Percentiles rank a stretch among this genome's conserved stretches.
Conservation (phyloP, 495 filamentous ascomycete species). For the Tuber magnatum region DNA sequence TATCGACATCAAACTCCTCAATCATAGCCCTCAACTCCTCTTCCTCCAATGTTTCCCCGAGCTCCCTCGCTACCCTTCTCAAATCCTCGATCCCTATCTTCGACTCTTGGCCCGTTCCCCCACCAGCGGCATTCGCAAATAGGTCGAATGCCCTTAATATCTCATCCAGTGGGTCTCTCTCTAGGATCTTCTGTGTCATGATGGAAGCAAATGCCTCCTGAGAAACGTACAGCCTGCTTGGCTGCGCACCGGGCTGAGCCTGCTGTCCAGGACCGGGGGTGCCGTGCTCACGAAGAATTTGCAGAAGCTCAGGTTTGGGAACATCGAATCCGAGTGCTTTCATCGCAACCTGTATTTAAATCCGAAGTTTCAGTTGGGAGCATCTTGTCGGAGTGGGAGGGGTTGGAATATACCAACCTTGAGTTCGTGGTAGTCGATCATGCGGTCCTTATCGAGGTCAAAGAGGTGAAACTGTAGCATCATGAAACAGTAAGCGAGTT, state of each 20-base stretch:
- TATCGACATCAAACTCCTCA: constrained; percentile 95
- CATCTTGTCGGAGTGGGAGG: not conserved
- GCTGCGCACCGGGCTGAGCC: constrained; percentile 21
- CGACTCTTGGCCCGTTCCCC: constrained; percentile 27
- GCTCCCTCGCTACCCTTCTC: constrained; percentile 74
- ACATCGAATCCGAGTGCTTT: constrained; percentile 92
- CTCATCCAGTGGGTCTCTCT: constrained; percentile 82
- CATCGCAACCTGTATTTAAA: constrained; percentile 52
- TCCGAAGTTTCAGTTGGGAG: constrained; percentile 2
- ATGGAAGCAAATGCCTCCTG: constrained; percentile 68
- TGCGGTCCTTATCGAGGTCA: constrained; percentile 89
- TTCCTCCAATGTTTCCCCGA: constrained; percentile 86
- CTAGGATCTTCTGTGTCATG: constrained; percentile 68
- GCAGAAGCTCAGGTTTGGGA: constrained; percentile 71
- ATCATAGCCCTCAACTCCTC: constrained; percentile 93
- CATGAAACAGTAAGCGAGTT: constrained; percentile 5
- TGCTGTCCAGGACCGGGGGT: constrained; percentile 42
- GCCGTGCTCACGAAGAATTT: constrained; percentile 60
- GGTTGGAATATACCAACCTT: constrained; percentile 53
- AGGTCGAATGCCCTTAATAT: constrained; percentile 84
- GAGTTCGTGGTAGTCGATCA: constrained; percentile 95
- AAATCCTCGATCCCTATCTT: constrained; percentile 79
- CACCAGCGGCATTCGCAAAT: constrained; percentile 61
- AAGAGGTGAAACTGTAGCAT: constrained; percentile 76
- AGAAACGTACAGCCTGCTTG: constrained; percentile 57